phyloP scores from a whole-genome alignment of 2,329 filamentous ascomycete genomes.

The Triangularia setosa region DNA sequence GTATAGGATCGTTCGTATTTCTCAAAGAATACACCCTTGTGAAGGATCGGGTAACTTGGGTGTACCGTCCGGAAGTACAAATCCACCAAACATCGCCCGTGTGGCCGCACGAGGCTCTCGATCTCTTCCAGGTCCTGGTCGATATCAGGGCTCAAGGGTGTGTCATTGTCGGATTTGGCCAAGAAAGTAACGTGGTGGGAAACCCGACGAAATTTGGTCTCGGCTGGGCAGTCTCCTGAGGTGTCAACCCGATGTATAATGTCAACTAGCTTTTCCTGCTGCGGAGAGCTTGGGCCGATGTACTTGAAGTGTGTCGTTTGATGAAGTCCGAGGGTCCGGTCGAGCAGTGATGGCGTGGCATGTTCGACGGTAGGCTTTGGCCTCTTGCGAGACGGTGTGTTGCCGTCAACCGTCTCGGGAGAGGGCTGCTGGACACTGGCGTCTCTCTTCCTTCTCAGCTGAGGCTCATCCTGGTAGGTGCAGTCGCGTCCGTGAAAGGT shows the following conservation, averaged over 20 bases:
- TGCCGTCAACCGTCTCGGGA: slow-evolving; percentile 26
- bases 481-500: slow-evolving; percentile 64
- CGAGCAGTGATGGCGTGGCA: slow-evolving; percentile 23
- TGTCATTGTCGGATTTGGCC: slow-evolving; percentile 23
- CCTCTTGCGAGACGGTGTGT: slow-evolving; percentile 12
- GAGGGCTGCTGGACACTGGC: neutral
- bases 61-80: slow-evolving; percentile 64
- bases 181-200: slow-evolving; percentile 24
- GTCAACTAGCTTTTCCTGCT: slow-evolving; percentile 27
- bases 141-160: slow-evolving; percentile 19
- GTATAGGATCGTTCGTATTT: slow-evolving; percentile 55
- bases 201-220: slow-evolving; percentile 27
- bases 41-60: slow-evolving; percentile 54
- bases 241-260: slow-evolving; percentile 21
- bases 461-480: slow-evolving; percentile 60
- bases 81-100: slow-evolving; percentile 60
- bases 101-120: slow-evolving; percentile 58
- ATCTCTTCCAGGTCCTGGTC: slow-evolving; percentile 44
- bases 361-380: slow-evolving; percentile 4
- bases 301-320: slow-evolving; percentile 23
- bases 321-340: slow-evolving; percentile 24
- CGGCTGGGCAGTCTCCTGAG: slow-evolving; percentile 15
- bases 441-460: slow-evolving; percentile 47
- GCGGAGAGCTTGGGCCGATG: slow-evolving; percentile 25
- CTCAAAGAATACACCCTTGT: slow-evolving; percentile 59